These are phyloP conservation scores for Melaleuca quinquenervia DNA, from an alignment of 345 rosid genomes.

Conservation along the genomic window DNA sequence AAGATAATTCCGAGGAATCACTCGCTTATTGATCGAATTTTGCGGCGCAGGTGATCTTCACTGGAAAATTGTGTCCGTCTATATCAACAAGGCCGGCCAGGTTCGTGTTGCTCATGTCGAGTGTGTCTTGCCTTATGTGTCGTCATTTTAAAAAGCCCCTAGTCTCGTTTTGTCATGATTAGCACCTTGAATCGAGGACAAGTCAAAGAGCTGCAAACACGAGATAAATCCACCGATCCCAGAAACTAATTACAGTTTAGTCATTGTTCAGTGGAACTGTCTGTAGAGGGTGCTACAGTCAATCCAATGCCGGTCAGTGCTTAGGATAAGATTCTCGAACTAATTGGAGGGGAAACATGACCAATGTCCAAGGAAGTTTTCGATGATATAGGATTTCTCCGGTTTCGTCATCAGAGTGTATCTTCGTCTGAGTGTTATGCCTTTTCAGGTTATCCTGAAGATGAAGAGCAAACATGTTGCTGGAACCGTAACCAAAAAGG, in stretches of 20 bases:
- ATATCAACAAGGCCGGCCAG: slow-evolving; percentile 57
- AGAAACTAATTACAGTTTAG: not conserved
- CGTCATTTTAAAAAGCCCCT: not conserved
- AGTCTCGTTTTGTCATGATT: not conserved
- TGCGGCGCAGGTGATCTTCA: slow-evolving; percentile 74
- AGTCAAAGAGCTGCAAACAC: not conserved
- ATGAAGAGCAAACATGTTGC: slow-evolving; percentile 88
- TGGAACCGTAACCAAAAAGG: slow-evolving; percentile 78
- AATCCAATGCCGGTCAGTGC: not conserved
- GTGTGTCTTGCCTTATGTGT: not conserved
- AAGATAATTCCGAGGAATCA: not conserved
- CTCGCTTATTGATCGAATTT: not conserved
- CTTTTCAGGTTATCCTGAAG: slow-evolving; percentile 61
- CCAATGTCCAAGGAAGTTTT: not conserved
- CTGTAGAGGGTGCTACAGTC: not conserved
- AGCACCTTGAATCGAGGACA: not conserved
- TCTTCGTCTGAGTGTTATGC: not conserved
- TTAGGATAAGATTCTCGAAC: not conserved
- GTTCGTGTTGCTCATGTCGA: not conserved
- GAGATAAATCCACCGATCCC: not conserved
- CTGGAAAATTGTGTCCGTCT: slow-evolving; percentile 84
- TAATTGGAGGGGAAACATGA: not conserved
- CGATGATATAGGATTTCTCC: not conserved
- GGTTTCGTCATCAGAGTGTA: not conserved
- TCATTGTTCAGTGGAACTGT: not conserved